A percentile compares a stretch with the other conserved stretches of the same genome.
phyloP scores from a whole-genome alignment of 2,329 filamentous ascomycete species.

The Aspergillus melleus region DNA sequence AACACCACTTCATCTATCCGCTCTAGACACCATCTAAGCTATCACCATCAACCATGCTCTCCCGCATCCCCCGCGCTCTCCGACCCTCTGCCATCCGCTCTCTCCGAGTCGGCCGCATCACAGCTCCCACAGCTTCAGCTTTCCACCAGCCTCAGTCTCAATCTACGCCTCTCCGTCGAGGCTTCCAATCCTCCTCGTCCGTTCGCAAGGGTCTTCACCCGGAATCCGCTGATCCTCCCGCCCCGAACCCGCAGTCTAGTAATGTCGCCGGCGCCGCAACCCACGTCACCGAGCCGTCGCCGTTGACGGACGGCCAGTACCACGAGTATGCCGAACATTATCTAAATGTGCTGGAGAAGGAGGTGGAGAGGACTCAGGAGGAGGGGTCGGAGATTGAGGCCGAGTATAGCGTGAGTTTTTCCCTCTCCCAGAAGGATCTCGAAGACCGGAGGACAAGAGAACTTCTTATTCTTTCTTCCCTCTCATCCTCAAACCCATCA shows the following conservation, averaged over 20 bases:
- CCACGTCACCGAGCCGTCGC: slow-evolving; percentile 56
- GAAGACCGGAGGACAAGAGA: not conserved
- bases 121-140: slow-evolving; percentile 13
- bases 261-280: slow-evolving; percentile 44
- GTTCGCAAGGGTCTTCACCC: slow-evolving; percentile 58
- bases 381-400: slow-evolving; percentile 73
- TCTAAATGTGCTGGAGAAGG: slow-evolving; percentile 59
- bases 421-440: not conserved
- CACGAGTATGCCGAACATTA: slow-evolving; percentile 75
- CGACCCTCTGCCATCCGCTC: slow-evolving; percentile 23
- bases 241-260: slow-evolving; percentile 39
- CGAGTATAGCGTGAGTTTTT: slow-evolving; percentile 74
- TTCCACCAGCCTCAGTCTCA: slow-evolving; percentile 15
- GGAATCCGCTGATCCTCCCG: slow-evolving; percentile 55
- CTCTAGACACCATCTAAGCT: not conserved
- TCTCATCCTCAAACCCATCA: too few relatives aligned
- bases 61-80: slow-evolving; percentile 45
- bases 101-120: slow-evolving; percentile 21
- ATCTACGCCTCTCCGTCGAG: slow-evolving; percentile 12
- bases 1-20: not conserved
- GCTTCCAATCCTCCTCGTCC: slow-evolving; percentile 38
- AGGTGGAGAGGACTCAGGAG: slow-evolving; percentile 75
- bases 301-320: slow-evolving; percentile 71
- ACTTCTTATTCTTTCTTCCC: not conserved
- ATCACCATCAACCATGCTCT: slow-evolving; percentile 31